Conservation (phyloP, 495 filamentous ascomycete species). For the Penicillium roqueforti region DNA sequence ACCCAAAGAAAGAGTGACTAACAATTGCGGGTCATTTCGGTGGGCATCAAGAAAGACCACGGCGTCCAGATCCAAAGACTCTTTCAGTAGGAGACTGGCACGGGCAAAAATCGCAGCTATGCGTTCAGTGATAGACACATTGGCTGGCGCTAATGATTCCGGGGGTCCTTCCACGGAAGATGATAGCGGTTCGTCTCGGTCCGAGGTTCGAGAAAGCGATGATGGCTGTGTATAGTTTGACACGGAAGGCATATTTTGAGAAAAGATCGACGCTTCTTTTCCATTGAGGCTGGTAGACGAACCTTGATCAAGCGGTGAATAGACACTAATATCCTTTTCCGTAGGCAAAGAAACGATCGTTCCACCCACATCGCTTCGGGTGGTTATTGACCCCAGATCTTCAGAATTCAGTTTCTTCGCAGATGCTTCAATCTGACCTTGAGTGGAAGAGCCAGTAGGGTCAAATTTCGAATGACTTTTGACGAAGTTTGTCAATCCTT, state of each 20-base stretch:
- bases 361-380: background rate
- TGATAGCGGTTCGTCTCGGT: background rate
- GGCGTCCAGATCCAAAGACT: conserved; percentile 36
- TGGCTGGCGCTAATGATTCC: background rate
- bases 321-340: background rate
- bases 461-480: conserved; percentile 9
- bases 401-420: background rate
- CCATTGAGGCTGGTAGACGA: background rate
- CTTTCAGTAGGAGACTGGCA: conserved; percentile 30
- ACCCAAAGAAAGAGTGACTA: background rate
- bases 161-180: background rate
- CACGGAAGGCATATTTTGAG: background rate
- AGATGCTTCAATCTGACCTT: background rate
- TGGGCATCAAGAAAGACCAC: conserved; percentile 35
- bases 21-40: conserved; percentile 12
- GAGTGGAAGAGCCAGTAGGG: background rate
- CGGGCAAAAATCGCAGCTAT: conserved; percentile 29
- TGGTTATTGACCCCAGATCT: background rate
- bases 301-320: background rate
- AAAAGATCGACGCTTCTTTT: background rate
- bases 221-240: conserved; percentile 7
- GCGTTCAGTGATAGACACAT: conserved; percentile 6
- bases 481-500: conserved; percentile 21
- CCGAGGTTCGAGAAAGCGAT: conserved; percentile 4
- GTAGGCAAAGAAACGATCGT: background rate